Base-by-base conservation (phyloP, 2,329 filamentous ascomycete species). In the Monilinia aucupariae region DNA sequence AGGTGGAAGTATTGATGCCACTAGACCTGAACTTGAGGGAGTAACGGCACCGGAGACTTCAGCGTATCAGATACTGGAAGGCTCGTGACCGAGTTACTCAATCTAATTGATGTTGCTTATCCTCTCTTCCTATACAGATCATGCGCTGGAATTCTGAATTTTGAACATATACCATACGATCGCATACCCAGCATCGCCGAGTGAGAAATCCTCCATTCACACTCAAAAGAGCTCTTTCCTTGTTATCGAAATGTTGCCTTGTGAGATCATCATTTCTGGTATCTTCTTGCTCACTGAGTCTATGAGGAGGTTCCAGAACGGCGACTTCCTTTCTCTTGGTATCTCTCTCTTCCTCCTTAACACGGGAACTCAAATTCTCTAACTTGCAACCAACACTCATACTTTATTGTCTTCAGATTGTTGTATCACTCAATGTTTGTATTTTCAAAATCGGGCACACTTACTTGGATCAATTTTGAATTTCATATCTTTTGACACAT, bases 1-100 rank as follows among this genome's bases (percentile, higher is more conserved):
- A 22, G 66, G 60, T 45, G 69, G 69, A 10, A 62, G 69, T 20
- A 69, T 68, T 22, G 69, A 71, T 65, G 69, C 67, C 20, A 63
- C 56, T 13, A 62, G 43, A 15, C 51, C 68, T 7, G 68, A 67
- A 9, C 66, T 67, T 39, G 17, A 51, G 6, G 68, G 68, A 13
- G 69, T 71, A 17, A 68, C 68, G 13, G 52, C 47, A 27, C 67
- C 68, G 13, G 37, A 62, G 13, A 64, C 66, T 20, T 68, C n/a
- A 65, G 61, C 1, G 43, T 45, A 27, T 22, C 61, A 13, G 56
- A 41, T n/a, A 69, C 63, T 8, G 68, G 65, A 10, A 47, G 47
- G 25, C 43, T 66, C 7, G 62, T 45, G 9, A 34, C 65, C 45
- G 64, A 60, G 22, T 17, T 67, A 15, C 13, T 63, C 4, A 48